Conservation (phyloP, 164 flowering plant genomes). For the Vitis labrusca region DNA sequence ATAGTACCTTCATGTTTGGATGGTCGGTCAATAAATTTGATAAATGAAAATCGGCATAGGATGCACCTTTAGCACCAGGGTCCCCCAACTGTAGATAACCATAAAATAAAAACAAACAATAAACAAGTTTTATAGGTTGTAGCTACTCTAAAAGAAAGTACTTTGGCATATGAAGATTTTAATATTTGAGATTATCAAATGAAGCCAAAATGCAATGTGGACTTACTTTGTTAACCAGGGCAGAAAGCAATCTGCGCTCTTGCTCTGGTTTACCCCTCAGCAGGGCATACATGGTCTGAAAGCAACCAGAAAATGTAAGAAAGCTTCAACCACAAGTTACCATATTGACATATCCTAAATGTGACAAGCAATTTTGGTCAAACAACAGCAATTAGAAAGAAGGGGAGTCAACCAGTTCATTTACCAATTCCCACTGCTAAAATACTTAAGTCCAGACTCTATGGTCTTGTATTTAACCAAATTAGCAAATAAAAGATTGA, state of each 20-base stretch:
- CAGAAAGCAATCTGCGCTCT: slow-evolving; percentile 83
- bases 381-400: too few species aligned
- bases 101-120: slow-evolving; percentile 6
- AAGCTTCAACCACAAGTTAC: background rate
- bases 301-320: slow-evolving; percentile 6
- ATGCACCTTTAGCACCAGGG: slow-evolving; percentile 87
- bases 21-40: slow-evolving; percentile 79
- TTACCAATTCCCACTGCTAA: too few species aligned
- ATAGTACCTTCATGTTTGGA: slow-evolving; percentile 93
- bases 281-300: slow-evolving; percentile 68
- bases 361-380: too few species aligned
- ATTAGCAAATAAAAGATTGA: too few species aligned
- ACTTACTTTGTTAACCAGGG: slow-evolving; percentile 89
- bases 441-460: too few species aligned
- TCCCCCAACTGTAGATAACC: slow-evolving; percentile 77
- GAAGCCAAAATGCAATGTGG: slow-evolving; percentile 3
- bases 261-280: slow-evolving; percentile 87
- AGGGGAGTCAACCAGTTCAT: too few species aligned
- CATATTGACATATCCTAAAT: too few species aligned
- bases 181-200: background rate
- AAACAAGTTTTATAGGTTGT: background rate
- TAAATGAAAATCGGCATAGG: slow-evolving; percentile 82
- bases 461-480: too few species aligned
- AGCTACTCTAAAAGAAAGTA: background rate
- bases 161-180: background rate